These are phyloP conservation scores for Microdochium bolleyi DNA, from an alignment of 2,329 filamentous ascomycete genomes.

Conservation along the genomic window DNA sequence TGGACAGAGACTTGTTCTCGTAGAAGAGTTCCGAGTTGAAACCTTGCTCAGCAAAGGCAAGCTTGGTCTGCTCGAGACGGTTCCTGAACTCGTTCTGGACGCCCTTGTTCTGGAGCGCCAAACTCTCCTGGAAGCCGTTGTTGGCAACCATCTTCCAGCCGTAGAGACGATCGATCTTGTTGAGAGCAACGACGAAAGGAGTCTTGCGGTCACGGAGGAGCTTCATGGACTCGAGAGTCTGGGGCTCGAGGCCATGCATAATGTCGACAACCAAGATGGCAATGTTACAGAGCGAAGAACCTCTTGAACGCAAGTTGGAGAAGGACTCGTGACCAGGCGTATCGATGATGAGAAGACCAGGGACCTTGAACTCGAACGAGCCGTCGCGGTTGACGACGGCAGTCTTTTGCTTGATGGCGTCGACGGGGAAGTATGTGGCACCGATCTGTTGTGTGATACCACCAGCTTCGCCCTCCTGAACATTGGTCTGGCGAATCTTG, in stretches of 20 bases:
- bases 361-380: constrained; percentile 93
- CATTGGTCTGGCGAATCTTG: constrained; percentile 97
- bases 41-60: constrained; percentile 90
- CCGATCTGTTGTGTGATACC: constrained; percentile 99
- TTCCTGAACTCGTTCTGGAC: constrained; percentile 93
- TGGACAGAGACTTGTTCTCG: constrained; percentile 96
- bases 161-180: constrained; percentile 99
- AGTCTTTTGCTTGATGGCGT: constrained; percentile 88
- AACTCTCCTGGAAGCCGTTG: constrained; percentile 93
- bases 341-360: constrained; percentile 92
- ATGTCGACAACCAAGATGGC: constrained; percentile 98
- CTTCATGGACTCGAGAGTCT: constrained; percentile 96
- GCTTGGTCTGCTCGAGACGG: constrained; percentile 81
- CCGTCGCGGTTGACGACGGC: constrained; percentile 86
- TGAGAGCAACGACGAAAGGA: constrained; percentile 95
- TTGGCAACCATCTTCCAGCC: constrained; percentile 98
- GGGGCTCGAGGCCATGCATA: constrained; percentile 97
- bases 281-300: constrained; percentile 98
- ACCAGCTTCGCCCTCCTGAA: constrained; percentile 97
- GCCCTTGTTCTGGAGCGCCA: constrained; percentile 82
- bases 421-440: constrained; percentile 97
- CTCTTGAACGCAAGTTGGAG: constrained; percentile 92
- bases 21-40: constrained; percentile 97
- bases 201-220: constrained; percentile 89
- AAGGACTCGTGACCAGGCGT: constrained; percentile 99